These are phyloP conservation scores for Oidiodendron maius DNA, from an alignment of 495 filamentous ascomycete species.

Conservation along the genomic window DNA sequence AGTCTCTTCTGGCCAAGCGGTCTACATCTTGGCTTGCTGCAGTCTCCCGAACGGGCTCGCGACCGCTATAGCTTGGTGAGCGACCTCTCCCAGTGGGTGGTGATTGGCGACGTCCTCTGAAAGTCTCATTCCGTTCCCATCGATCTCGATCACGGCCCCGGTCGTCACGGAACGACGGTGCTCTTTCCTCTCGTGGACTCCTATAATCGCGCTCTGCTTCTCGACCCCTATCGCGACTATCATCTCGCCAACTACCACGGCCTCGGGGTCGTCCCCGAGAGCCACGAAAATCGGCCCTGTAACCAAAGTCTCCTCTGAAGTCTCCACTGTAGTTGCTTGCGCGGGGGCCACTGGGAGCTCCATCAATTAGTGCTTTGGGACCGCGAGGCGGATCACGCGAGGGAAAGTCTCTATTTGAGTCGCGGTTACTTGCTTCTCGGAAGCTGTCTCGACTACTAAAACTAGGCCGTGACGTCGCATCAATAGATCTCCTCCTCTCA, in stretches of 20 bases:
- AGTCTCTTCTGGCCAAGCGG: conserved; percentile 38
- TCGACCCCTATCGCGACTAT: conserved; percentile 55
- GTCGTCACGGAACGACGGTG: conserved; percentile 36
- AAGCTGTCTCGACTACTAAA: conserved; percentile 47
- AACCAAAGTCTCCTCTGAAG: conserved; percentile 21
- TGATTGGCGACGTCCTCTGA: conserved; percentile 35
- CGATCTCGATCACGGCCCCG: conserved; percentile 29
- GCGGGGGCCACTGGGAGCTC: conserved; percentile 54
- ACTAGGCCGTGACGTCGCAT: conserved; percentile 41
- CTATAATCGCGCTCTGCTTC: conserved; percentile 52
- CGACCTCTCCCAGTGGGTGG: conserved; percentile 37
- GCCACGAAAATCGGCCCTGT: conserved; percentile 40
- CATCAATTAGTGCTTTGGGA: conserved; percentile 55
- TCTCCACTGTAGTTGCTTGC: conserved; percentile 26
- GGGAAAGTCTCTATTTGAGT: conserved; percentile 21
- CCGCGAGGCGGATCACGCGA: conserved; percentile 58
- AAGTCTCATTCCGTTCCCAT: conserved; percentile 29
- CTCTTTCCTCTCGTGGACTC: conserved; percentile 32
- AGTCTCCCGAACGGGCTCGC: conserved; percentile 27
- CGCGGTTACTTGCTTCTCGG: conserved; percentile 23
- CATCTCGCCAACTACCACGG: conserved; percentile 45
- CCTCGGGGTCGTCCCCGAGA: conserved; percentile 38
- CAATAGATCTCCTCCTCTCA: conserved; percentile 31
- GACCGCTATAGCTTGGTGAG: conserved; percentile 36
- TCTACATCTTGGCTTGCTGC: conserved; percentile 43